Percentiles rank a stretch among this genome's conserved stretches.
Conservation (phyloP, 495 filamentous ascomycete genomes). For the Neurospora intermedia region DNA sequence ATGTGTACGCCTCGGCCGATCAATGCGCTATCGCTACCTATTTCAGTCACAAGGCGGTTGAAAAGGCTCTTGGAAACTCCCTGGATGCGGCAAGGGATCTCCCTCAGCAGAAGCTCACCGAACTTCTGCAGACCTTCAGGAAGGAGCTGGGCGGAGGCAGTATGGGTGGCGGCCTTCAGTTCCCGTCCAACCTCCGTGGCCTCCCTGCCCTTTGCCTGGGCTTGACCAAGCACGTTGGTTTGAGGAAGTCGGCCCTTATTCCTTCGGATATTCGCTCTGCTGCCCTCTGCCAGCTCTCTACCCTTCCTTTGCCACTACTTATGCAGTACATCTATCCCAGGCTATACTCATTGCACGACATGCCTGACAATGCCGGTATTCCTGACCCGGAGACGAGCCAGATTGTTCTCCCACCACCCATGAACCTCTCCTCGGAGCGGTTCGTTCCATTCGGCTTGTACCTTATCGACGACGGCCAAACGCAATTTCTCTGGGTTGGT, state of each 20-base stretch:
- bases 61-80: constrained; percentile 73
- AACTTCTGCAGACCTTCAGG: constrained; percentile 87
- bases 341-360: constrained; percentile 91
- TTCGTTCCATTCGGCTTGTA: constrained; percentile 93
- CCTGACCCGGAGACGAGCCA: constrained; percentile 78
- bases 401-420: constrained; percentile 70
- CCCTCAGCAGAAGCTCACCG: constrained; percentile 81
- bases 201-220: constrained; percentile 86
- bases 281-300: constrained; percentile 84
- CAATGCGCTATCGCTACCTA: constrained; percentile 86
- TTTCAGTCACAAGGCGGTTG: constrained; percentile 96
- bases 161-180: constrained; percentile 88
- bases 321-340: constrained; percentile 96
- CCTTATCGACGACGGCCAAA: constrained; percentile 93
- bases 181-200: constrained; percentile 82
- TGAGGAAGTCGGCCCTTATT: constrained; percentile 92
- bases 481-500: constrained; percentile 96
- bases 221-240: constrained; percentile 89
- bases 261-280: constrained; percentile 92
- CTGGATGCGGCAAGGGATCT: constrained; percentile 85
- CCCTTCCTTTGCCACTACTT: constrained; percentile 78
- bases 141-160: constrained; percentile 95
- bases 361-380: constrained; percentile 88
- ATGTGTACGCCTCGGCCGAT: constrained; percentile 90
- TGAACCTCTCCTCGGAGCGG: constrained; percentile 80